Evolutionary conservation across 1,284 basidiomycete genomes (phyloP).

Genomic region (Quambalaria eucalypti): DNA sequence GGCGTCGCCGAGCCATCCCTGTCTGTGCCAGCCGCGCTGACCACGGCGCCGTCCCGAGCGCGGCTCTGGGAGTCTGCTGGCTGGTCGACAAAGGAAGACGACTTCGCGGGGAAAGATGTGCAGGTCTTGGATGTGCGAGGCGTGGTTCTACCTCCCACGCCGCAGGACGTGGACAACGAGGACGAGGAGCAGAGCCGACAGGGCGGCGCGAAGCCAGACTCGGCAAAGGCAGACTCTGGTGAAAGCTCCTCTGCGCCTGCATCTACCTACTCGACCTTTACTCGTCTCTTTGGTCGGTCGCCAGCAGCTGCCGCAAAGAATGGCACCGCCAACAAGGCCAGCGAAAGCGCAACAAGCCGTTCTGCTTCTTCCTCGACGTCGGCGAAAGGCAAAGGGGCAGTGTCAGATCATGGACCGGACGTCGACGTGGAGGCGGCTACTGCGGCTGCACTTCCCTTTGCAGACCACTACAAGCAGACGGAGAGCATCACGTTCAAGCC

Average conservation of each 20-base stretch:
- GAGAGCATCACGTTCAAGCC: constrained; percentile 64
- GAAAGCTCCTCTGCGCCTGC: too few relatives aligned
- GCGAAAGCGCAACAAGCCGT: too few relatives aligned
- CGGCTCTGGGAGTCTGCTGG: constrained; percentile 3
- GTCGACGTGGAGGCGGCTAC: constrained; percentile 50
- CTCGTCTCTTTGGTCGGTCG: constrained; percentile 35
- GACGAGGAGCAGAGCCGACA: too few relatives aligned
- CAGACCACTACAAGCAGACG: constrained; percentile 72
- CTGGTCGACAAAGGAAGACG: too few relatives aligned
- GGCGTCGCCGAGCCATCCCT: not conserved
- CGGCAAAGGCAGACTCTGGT: too few relatives aligned
- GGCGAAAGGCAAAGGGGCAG: too few relatives aligned
- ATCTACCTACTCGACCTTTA: constrained; percentile 4
- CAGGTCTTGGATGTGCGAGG: not conserved
- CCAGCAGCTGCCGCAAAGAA: too few relatives aligned
- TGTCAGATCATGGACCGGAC: too few relatives aligned
- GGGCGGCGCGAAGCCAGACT: too few relatives aligned
- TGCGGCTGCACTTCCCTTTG: constrained; percentile 73
- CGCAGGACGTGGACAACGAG: not conserved
- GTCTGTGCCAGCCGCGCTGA: not conserved
- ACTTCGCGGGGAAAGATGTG: not conserved
- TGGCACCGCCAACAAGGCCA: too few relatives aligned
- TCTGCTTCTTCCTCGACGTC: too few relatives aligned
- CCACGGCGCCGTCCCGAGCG: not conserved
- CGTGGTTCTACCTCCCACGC: not conserved